Conservation (phyloP, 1,284 basidiomycete genomes). For the Gomphus bonarii region DNA sequence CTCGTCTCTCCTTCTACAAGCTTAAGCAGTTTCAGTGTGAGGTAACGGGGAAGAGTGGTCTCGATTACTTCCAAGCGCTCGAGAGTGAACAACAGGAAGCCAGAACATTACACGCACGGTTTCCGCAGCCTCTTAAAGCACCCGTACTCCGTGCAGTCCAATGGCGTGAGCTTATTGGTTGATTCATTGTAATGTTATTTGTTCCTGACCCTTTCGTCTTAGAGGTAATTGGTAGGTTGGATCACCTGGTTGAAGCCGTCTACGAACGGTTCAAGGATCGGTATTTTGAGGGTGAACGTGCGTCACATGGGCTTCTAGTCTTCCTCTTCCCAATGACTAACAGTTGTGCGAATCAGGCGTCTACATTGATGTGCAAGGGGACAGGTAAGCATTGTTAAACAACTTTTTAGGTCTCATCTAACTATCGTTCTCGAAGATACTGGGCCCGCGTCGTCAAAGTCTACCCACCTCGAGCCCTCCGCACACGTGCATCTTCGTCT, state of each 20-base stretch:
- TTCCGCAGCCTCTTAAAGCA: slow-evolving; percentile 87
- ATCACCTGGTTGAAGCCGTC: slow-evolving; percentile 88
- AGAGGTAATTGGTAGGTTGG: slow-evolving; percentile 94
- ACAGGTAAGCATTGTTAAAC: slow-evolving; percentile 34
- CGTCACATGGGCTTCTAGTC: slow-evolving; percentile 24
- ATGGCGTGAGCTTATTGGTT: slow-evolving; percentile 66
- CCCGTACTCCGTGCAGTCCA: slow-evolving; percentile 88
- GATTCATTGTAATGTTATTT: background rate
- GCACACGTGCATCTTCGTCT: slow-evolving; percentile 22
- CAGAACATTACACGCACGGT: slow-evolving; percentile 77
- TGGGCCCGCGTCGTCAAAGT: slow-evolving; percentile 68
- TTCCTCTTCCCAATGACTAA: slow-evolving; percentile 14
- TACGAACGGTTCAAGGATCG: slow-evolving; percentile 94
- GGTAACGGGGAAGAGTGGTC: slow-evolving; percentile 86
- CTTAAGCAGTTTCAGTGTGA: slow-evolving; percentile 92
- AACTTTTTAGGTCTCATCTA: slow-evolving; percentile 5
- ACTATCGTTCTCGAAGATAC: slow-evolving; percentile 42
- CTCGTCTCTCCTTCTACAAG: slow-evolving; percentile 88
- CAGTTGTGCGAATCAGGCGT: slow-evolving; percentile 43
- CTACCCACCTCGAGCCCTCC: slow-evolving; percentile 48
- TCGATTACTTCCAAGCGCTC: slow-evolving; percentile 91
- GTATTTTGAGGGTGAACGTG: slow-evolving; percentile 86
- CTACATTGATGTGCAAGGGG: slow-evolving; percentile 73
- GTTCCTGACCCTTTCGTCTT: slow-evolving; percentile 4
- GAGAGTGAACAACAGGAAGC: slow-evolving; percentile 88